These are phyloP conservation scores for Waltiozyma solani DNA, from an alignment of 1,139 yeast species.

Conservation along the genomic window DNA sequence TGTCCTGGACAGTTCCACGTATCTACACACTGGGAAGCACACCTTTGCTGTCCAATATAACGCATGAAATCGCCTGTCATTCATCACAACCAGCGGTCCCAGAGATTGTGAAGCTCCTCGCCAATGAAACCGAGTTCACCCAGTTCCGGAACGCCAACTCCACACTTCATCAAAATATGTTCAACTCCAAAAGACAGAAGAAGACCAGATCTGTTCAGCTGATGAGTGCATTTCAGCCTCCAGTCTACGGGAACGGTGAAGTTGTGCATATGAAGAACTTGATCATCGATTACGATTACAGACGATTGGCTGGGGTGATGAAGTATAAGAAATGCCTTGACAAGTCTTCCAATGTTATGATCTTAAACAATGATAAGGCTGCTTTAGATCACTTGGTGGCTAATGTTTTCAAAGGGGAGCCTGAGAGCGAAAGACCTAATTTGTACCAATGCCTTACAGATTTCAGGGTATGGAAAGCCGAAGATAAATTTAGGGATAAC, in stretches of 20 bases:
- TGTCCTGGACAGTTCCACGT: slow-evolving; percentile 9
- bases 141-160: slow-evolving; percentile 32
- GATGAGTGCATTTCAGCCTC: slow-evolving; percentile 28
- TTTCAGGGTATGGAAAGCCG: slow-evolving; percentile 49
- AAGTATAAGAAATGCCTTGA: slow-evolving; percentile 32
- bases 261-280: slow-evolving; percentile 37
- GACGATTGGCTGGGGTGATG: slow-evolving; percentile 28
- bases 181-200: slow-evolving; percentile 3
- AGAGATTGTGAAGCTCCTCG: slow-evolving; percentile 32
- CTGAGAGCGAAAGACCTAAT: slow-evolving; percentile 34
- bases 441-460: slow-evolving; percentile 39
- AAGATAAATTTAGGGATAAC: slow-evolving; percentile 33
- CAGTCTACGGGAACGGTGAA: slow-evolving; percentile 23
- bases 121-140: slow-evolving; percentile 28
- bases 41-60: slow-evolving; percentile 10
- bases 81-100: slow-evolving; percentile 26
- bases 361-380: slow-evolving; percentile 80
- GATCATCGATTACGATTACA: slow-evolving; percentile 31
- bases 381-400: slow-evolving; percentile 37
- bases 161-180: slow-evolving; percentile 20
- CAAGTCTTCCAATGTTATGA: slow-evolving; percentile 40
- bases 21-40: slow-evolving; percentile 14
- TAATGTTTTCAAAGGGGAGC: slow-evolving; percentile 41
- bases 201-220: slow-evolving; percentile 14
- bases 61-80: slow-evolving; percentile 18